Conservation (phyloP, 2,329 filamentous ascomycete species). For the Scytalidium sp. region DNA sequence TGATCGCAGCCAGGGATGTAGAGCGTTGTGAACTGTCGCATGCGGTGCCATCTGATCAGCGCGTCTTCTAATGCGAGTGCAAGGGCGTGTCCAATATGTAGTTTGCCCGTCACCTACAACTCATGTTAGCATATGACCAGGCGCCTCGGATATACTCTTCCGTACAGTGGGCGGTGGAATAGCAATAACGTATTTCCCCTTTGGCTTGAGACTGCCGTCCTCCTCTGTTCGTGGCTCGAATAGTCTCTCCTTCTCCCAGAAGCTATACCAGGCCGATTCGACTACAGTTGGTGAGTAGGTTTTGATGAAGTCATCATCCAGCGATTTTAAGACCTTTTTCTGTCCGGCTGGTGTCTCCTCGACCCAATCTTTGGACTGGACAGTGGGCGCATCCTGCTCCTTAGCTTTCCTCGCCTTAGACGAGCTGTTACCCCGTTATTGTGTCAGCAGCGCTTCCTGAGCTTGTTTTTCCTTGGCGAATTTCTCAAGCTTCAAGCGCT, state of each 20-base stretch:
- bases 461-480: constrained; percentile 67
- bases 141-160: constrained; percentile 3
- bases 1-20: constrained; percentile 91
- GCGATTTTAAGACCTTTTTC: constrained; percentile 72
- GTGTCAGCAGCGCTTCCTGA: constrained; percentile 58
- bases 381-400: constrained; percentile 54
- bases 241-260: constrained; percentile 93
- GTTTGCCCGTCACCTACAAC: constrained; percentile 65
- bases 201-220: constrained; percentile 72
- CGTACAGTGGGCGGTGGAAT: constrained; percentile 81
- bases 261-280: constrained; percentile 88
- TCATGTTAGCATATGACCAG: no score
- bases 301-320: constrained; percentile 75
- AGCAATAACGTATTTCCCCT: constrained; percentile 82
- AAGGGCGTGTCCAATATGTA: constrained; percentile 87
- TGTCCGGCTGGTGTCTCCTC: constrained; percentile 71
- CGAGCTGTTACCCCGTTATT: no score
- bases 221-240: constrained; percentile 77
- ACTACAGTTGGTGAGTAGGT: constrained; percentile 87
- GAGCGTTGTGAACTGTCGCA: constrained; percentile 82
- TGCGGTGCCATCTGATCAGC: constrained; percentile 80
- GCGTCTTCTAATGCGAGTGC: constrained; percentile 82
- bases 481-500: constrained; percentile 82
- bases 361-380: constrained; percentile 60
- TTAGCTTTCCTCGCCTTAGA: constrained; percentile 73